Conservation (phyloP, 1,139 yeast species). For the Protomyces arabidopsidicola region DNA sequence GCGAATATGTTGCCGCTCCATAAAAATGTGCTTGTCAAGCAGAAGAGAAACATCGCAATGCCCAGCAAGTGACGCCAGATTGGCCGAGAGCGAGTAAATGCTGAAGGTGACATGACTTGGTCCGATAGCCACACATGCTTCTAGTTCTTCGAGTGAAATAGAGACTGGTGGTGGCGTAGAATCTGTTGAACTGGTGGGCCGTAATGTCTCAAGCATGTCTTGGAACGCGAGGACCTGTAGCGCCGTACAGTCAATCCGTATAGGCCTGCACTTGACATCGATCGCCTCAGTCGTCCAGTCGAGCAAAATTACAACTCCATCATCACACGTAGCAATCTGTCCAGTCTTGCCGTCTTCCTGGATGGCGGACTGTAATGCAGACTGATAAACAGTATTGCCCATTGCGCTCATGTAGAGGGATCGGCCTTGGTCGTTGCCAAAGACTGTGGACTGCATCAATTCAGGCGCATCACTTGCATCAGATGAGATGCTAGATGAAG, state of each 20-base stretch:
- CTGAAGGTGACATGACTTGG: not conserved
- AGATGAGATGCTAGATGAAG: not conserved
- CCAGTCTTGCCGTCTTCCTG: not conserved
- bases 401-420: slow-evolving; percentile 21
- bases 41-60: not conserved
- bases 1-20: not conserved
- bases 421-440: slow-evolving; percentile 1
- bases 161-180: not conserved
- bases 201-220: not conserved
- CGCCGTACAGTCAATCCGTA: not conserved
- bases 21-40: not conserved
- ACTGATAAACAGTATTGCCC: not conserved
- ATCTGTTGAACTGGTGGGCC: not conserved
- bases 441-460: slow-evolving; percentile 16
- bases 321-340: not conserved
- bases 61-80: not conserved
- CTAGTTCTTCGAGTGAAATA: not conserved
- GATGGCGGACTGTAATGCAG: not conserved
- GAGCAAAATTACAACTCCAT: not conserved
- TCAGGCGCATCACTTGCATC: slow-evolving; percentile 1
- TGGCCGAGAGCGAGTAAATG: not conserved
- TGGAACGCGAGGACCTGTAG: not conserved
- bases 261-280: not conserved
- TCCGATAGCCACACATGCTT: not conserved
- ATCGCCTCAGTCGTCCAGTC: not conserved